Conservation (phyloP, 306 rosid species). For the Herpetospermum pedunculosum region DNA sequence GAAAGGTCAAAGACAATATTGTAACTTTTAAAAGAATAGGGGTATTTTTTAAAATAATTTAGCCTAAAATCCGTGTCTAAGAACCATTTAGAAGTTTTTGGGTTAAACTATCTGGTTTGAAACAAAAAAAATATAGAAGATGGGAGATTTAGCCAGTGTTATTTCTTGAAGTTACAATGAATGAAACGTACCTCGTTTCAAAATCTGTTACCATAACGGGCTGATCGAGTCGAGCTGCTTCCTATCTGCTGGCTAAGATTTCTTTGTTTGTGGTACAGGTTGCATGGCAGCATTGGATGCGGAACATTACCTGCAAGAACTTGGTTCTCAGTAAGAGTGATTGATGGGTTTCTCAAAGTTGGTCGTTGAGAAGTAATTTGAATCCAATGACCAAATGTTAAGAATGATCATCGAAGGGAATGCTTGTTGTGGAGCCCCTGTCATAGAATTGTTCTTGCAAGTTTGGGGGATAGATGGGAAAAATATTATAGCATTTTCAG, state of each 20-base stretch:
- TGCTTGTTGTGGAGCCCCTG: background rate
- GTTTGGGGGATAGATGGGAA: background rate
- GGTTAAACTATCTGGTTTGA: background rate
- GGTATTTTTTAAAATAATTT: no score
- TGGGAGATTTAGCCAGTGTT: background rate
- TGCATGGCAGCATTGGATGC: constrained; percentile 98
- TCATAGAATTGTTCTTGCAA: background rate
- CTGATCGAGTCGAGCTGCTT: background rate
- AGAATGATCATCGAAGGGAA: background rate
- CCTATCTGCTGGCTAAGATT: background rate
- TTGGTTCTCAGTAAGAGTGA: constrained; percentile 49
- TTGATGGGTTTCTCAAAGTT: constrained; percentile 26
- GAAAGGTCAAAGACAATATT: no score
- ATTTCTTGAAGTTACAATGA: background rate
- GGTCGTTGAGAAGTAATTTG: background rate
- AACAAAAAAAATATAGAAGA: background rate
- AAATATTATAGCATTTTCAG: background rate
- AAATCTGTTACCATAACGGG: background rate
- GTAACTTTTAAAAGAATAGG: no score
- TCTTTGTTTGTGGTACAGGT: constrained; percentile 31
- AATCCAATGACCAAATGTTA: background rate
- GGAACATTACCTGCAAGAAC: constrained; percentile 71
- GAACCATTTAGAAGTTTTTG: background rate
- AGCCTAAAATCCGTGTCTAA: background rate
- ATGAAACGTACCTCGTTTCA: background rate